These are phyloP conservation scores for Eucalyptus polyanthemos DNA, from an alignment of 345 rosid species.

Conservation along the genomic window DNA sequence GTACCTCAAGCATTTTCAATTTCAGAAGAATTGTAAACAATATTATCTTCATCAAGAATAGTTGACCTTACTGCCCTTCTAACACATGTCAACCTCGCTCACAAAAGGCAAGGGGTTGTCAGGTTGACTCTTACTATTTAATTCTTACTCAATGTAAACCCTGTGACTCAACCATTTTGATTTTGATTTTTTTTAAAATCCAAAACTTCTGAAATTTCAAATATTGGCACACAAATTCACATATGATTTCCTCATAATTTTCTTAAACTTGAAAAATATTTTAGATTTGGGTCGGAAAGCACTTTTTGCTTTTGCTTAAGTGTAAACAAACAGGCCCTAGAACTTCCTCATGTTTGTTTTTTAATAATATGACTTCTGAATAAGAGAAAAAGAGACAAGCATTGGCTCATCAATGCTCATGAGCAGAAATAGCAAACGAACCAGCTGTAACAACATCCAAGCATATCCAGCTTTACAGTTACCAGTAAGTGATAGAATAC, in stretches of 20 bases:
- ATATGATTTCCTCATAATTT: neutral
- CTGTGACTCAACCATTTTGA: neutral
- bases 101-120: neutral
- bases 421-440: neutral
- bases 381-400: neutral
- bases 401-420: neutral
- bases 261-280: neutral
- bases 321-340: neutral
- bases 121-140: neutral
- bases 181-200: too few relatives aligned
- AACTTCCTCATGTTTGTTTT: neutral
- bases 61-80: neutral
- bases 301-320: neutral
- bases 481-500: neutral
- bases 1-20: neutral
- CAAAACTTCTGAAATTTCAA: neutral
- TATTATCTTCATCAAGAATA: neutral
- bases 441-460: neutral
- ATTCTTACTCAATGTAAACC: neutral
- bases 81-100: neutral
- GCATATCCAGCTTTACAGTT: neutral
- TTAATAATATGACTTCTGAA: neutral
- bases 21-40: neutral
- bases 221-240: neutral
- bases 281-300: neutral